These are phyloP conservation scores for Aristolochia contorta DNA, from an alignment of 164 flowering plant genomes.

Conservation along the genomic window DNA sequence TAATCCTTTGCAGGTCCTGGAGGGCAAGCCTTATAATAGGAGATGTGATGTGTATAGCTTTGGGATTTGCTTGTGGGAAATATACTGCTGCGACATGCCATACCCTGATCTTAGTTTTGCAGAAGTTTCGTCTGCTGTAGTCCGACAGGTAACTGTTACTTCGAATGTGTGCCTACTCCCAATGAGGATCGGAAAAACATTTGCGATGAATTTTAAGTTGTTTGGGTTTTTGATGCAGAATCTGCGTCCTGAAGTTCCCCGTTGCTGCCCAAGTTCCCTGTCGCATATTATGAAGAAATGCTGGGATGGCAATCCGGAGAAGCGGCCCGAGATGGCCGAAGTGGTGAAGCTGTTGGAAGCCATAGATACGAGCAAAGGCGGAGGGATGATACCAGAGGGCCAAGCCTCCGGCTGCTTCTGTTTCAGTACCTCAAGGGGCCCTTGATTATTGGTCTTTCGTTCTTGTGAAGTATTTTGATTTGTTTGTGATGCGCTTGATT, in stretches of 20 bases:
- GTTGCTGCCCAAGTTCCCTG: constrained; percentile 78
- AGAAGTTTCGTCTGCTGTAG: constrained; percentile 84
- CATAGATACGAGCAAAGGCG: constrained; percentile 81
- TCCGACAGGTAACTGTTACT: constrained; percentile 45
- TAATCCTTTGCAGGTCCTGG: constrained; percentile 53
- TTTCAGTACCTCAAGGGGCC: constrained; percentile 48
- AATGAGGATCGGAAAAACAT: too few relatives aligned
- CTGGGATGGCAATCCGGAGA: constrained; percentile 74
- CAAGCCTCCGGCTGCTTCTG: constrained; percentile 52
- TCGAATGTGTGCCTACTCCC: too few relatives aligned
- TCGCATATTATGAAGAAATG: constrained; percentile 67
- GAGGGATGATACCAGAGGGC: constrained; percentile 93
- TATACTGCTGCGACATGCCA: constrained; percentile 94
- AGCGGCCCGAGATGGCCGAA: constrained; percentile 81
- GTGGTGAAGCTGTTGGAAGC: constrained; percentile 77
- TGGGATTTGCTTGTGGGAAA: constrained; percentile 97
- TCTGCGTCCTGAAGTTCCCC: constrained; percentile 68
- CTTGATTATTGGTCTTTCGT: constrained; percentile 21
- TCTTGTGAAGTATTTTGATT: not conserved
- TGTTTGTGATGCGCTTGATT: not conserved
- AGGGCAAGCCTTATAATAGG: constrained; percentile 87
- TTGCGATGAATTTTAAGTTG: too few relatives aligned
- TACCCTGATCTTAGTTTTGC: constrained; percentile 82
- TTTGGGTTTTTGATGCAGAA: constrained; percentile 11
- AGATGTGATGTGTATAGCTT: constrained; percentile 95